A percentile compares a stretch with the other conserved stretches of the same genome.
These are phyloP conservation scores for Aspergillus tubingensis DNA, from an alignment of 2,329 filamentous ascomycete genomes.

Conservation along the genomic window DNA sequence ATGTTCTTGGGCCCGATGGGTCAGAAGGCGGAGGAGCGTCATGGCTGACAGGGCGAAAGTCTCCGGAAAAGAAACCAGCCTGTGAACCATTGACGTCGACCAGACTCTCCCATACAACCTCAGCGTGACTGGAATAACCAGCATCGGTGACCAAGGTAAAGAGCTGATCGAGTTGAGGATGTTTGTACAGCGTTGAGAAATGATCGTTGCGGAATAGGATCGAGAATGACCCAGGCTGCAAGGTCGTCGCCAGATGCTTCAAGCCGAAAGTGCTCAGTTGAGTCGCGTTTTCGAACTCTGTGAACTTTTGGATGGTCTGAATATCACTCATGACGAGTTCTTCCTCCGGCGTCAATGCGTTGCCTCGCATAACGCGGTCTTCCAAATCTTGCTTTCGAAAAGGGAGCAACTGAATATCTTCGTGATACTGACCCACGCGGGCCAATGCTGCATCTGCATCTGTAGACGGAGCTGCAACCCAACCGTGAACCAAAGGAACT, in stretches of 20 bases:
- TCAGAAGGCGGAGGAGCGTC: slow-evolving; percentile 34
- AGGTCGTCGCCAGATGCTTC: slow-evolving; percentile 67
- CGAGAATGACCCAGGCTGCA: slow-evolving; percentile 76
- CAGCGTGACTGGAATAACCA: slow-evolving; percentile 82
- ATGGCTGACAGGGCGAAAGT: slow-evolving; percentile 82
- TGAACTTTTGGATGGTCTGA: slow-evolving; percentile 77
- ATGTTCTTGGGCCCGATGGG: slow-evolving; percentile 30
- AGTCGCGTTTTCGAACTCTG: slow-evolving; percentile 72
- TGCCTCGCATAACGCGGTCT: slow-evolving; percentile 66
- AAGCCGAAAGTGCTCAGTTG: slow-evolving; percentile 84
- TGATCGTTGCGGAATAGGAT: slow-evolving; percentile 98
- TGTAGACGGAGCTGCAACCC: slow-evolving; percentile 72
- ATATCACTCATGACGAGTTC: slow-evolving; percentile 82
- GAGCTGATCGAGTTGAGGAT: slow-evolving; percentile 73
- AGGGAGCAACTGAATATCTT: slow-evolving; percentile 85
- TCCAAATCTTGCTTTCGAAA: slow-evolving; percentile 90
- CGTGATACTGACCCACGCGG: slow-evolving; percentile 78
- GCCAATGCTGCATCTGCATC: slow-evolving; percentile 69
- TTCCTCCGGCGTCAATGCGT: slow-evolving; percentile 67
- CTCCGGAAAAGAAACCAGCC: slow-evolving; percentile 83
- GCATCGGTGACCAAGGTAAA: slow-evolving; percentile 89
- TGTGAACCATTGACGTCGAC: slow-evolving; percentile 82
- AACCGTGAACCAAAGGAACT: slow-evolving; percentile 88
- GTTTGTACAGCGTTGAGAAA: slow-evolving; percentile 90
- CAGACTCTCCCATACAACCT: slow-evolving; percentile 94